Base-by-base conservation (phyloP, 2,329 filamentous ascomycete species). In the Ophiobolus disseminans region DNA sequence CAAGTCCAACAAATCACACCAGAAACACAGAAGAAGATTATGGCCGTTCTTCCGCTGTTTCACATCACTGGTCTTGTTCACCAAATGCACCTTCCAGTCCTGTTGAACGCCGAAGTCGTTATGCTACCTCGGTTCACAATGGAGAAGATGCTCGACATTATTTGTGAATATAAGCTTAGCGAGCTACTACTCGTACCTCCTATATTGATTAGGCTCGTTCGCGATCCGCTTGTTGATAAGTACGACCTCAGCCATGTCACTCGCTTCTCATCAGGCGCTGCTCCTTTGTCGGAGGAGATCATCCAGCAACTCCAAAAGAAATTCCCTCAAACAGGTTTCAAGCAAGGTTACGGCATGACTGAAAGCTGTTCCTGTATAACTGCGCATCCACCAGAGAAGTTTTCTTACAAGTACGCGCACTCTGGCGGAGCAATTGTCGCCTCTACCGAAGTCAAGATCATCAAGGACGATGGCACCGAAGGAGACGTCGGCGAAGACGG, bases 321-420 rank as follows among this genome's bases (percentile, higher is more conserved):
- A 38, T 87, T 86, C 58, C 85, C 84, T 0, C 71, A 78, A 1
- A 83, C 80, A 0, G 83, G 82, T 0, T 85, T 87, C 68, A 84
- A 84, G 58, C 85, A 87, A 61, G 84, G 83, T 1, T 88, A 87
- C 58, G 86, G 86, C 21, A 87, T 88, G 84, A 88, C 86, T 0
- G 86, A 87, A 65, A 82, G 78, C 0, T 87, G 83, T 64, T 78
- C 76, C 2, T 86, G 83, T 55, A 85, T 88, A 53, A 86, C 84
- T 0, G 78, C 81, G 0, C 84, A 87, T 44, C 82, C 85, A 4
- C 80, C 80, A 0, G 75, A 78, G 1, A 77, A 79, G 38, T 83
- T 82, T 50, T 75, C 75, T 10, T 88, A 82, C 71, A 77, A 80
- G 38, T 83, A 86, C 53, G 84, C 79, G 0, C 76, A 82, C 55